phyloP scores from a whole-genome alignment of 768 basidiomycete genomes.

The Tylopilus cervinicoccineus region DNA sequence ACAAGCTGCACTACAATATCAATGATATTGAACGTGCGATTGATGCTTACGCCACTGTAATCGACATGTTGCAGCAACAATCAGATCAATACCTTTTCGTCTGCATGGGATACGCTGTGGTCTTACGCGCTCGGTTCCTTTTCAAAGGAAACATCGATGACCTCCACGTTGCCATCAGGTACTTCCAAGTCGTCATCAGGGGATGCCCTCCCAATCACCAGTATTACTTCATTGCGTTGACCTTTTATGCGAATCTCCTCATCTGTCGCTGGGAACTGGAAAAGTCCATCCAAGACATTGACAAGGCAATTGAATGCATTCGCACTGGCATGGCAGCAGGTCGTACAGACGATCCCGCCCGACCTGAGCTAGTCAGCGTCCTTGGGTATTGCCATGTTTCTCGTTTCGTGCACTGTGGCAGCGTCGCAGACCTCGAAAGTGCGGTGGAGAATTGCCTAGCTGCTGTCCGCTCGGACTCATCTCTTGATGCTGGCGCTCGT shows the following conservation, averaged over 20 bases:
- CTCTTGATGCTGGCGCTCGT: constrained; percentile 1
- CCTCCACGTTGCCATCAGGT: constrained; percentile 9
- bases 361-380: constrained; percentile 1
- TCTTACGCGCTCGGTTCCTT: constrained; percentile 2
- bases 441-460: constrained; percentile 17
- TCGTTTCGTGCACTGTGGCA: constrained; percentile 21
- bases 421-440: constrained; percentile 21
- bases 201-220: constrained; percentile 6
- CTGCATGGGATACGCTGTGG: constrained; percentile 6
- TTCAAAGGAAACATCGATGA: constrained; percentile 11
- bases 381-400: constrained; percentile 12
- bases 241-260: constrained; percentile 11
- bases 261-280: constrained; percentile 6
- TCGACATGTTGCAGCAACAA: constrained; percentile 5
- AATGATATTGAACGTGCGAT: constrained; percentile 13
- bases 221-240: background rate
- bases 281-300: constrained; percentile 13
- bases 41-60: constrained; percentile 6
- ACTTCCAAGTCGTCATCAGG: constrained; percentile 5
- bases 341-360: background rate
- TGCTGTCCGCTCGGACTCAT: constrained; percentile 7
- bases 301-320: constrained; percentile 12
- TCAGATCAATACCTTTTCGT: constrained; percentile 1
- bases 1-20: constrained; percentile 9
- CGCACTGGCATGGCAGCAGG: constrained; percentile 8